A percentile compares a stretch with the other conserved stretches of the same genome.
Conservation (phyloP, 208 protist species). For the Trypanosoma congolense region DNA sequence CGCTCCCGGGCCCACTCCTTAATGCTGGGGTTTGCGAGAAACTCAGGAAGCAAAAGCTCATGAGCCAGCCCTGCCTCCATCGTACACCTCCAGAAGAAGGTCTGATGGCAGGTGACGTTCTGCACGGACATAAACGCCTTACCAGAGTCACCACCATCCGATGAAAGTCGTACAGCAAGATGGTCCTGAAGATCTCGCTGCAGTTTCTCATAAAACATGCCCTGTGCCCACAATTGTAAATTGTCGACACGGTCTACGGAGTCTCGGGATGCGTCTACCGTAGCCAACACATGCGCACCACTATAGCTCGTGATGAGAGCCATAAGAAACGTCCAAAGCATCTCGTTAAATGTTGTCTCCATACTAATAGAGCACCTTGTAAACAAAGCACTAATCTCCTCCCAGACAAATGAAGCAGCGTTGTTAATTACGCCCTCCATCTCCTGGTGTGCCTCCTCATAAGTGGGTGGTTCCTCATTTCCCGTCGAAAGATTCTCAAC, state of each 20-base stretch:
- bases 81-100: constrained; percentile 15
- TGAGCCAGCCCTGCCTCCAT: constrained; percentile 12
- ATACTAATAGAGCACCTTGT: constrained; percentile 1
- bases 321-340: constrained; percentile 20
- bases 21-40: not conserved
- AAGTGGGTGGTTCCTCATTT: not conserved
- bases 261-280: too few species aligned
- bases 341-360: constrained; percentile 12
- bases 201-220: constrained; percentile 18
- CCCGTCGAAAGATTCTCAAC: not conserved
- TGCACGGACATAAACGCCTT: constrained; percentile 9
- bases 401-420: not conserved
- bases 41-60: constrained; percentile 3
- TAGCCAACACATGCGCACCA: not conserved
- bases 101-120: constrained; percentile 10
- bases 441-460: not conserved
- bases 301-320: constrained; percentile 14
- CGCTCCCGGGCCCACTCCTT: constrained; percentile 9
- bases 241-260: too few species aligned
- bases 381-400: constrained; percentile 18
- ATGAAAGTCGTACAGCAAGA: constrained; percentile 14
- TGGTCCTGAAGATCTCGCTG: constrained; percentile 9
- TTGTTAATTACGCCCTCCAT: constrained; percentile 7
- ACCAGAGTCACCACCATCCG: not conserved
- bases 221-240: constrained; percentile 4